These are phyloP conservation scores for Metarhizium guizhouense DNA, from an alignment of 2,329 filamentous ascomycete species.

Conservation along the genomic window DNA sequence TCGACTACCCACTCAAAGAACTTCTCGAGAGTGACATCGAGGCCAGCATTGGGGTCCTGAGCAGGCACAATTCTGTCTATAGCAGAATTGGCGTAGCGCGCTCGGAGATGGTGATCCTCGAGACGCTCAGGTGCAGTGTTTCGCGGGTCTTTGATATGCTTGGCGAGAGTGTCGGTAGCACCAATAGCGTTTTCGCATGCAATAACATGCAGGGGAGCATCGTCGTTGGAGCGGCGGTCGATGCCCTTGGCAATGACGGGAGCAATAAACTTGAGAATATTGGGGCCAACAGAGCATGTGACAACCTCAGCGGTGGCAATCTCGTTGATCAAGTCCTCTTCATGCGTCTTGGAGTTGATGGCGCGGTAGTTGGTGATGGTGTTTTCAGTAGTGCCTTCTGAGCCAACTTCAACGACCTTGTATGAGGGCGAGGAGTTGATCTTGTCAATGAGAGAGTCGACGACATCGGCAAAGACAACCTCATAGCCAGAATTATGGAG, in stretches of 20 bases:
- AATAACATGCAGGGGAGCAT: slow-evolving; percentile 75
- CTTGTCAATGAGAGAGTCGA: slow-evolving; percentile 69
- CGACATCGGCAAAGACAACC: slow-evolving; percentile 93
- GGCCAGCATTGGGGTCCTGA: slow-evolving; percentile 68
- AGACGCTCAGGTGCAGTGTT: slow-evolving; percentile 63
- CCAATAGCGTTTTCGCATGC: slow-evolving; percentile 98
- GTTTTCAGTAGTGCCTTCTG: slow-evolving; percentile 70
- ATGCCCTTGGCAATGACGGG: slow-evolving; percentile 93
- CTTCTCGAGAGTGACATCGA: slow-evolving; percentile 93
- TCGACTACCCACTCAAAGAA: slow-evolving; percentile 99
- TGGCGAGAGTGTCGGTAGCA: slow-evolving; percentile 79
- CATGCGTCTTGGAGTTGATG: slow-evolving; percentile 86
- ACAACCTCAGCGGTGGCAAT: slow-evolving; percentile 83
- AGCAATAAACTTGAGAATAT: slow-evolving; percentile 92
- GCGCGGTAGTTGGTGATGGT: slow-evolving; percentile 92
- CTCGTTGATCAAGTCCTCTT: slow-evolving; percentile 72
- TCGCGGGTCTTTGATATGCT: slow-evolving; percentile 65
- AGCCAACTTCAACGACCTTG: slow-evolving; percentile 86
- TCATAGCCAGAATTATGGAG: slow-evolving; percentile 92
- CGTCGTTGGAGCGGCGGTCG: slow-evolving; percentile 56
- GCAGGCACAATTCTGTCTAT: slow-evolving; percentile 97
- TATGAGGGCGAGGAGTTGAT: slow-evolving; percentile 72
- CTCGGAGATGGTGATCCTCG: slow-evolving; percentile 60
- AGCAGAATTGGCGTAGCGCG: slow-evolving; percentile 91
- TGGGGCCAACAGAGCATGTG: slow-evolving; percentile 94